Conservation (phyloP, 1,139 yeast species). For the Meyerozyma elateridarum region DNA sequence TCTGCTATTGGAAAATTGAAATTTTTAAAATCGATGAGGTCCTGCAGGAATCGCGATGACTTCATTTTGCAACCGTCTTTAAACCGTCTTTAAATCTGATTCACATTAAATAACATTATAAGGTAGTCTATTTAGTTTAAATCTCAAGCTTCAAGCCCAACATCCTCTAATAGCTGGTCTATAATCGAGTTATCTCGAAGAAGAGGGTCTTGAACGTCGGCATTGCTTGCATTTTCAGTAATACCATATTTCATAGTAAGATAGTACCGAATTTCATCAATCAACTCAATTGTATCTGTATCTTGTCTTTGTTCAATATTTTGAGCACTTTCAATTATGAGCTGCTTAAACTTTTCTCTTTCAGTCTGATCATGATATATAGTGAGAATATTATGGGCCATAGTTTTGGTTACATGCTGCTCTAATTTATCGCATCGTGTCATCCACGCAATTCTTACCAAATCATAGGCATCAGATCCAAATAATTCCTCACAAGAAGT, state of each 20-base stretch:
- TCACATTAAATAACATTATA: too few species aligned
- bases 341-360: conserved; percentile 14
- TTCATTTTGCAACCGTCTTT: too few species aligned
- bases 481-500: conserved; percentile 14
- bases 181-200: conserved; percentile 2
- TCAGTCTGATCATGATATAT: conserved; percentile 32
- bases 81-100: too few species aligned
- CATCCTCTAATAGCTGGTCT: neutral
- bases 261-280: conserved; percentile 73
- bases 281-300: conserved; percentile 72
- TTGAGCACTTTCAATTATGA: conserved; percentile 45
- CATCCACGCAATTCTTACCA: conserved; percentile 64
- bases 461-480: conserved; percentile 47
- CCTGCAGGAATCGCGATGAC: too few species aligned
- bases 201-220: neutral
- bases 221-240: too few species aligned
- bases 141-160: conserved; percentile 2
- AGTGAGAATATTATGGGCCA: conserved; percentile 46
- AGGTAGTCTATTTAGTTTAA: too few species aligned
- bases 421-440: conserved; percentile 63
- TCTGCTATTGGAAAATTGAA: too few species aligned
- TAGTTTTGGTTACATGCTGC: conserved; percentile 52
- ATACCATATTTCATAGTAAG: conserved; percentile 45
- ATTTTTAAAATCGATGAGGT: conserved; percentile 2
- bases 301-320: conserved; percentile 61